Conservation (phyloP, 208 protist species). For the Trypanosoma lewisi region DNA sequence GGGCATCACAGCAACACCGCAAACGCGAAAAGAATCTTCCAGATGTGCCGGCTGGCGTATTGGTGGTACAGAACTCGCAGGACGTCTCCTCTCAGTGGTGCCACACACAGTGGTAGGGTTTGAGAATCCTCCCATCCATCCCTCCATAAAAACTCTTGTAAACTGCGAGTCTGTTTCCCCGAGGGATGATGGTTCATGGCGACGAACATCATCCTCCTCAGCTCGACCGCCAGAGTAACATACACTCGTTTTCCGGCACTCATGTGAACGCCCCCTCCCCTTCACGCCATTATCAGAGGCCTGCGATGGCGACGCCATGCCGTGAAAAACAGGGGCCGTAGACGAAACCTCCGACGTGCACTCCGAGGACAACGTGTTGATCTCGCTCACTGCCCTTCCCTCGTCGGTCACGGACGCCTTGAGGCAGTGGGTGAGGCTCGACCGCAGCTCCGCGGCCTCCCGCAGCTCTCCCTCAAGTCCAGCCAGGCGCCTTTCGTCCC, state of each 20-base stretch:
- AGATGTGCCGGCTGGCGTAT: neutral
- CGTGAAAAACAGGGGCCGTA: neutral
- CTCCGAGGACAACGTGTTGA: neutral
- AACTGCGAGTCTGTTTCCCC: neutral
- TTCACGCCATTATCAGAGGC: neutral
- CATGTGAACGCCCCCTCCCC: neutral
- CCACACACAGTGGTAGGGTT: neutral
- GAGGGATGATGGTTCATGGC: neutral
- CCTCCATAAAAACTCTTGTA: neutral
- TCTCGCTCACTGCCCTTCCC: neutral
- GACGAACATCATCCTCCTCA: neutral
- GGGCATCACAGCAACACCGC: conserved; percentile 1
- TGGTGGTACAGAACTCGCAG: neutral
- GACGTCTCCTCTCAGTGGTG: neutral
- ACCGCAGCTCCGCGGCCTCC: conserved; percentile 13
- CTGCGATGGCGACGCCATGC: neutral
- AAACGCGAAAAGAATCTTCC: neutral
- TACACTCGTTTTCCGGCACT: neutral
- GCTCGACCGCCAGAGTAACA: neutral
- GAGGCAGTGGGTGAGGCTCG: neutral
- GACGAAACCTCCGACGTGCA: neutral
- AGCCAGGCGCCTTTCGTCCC: neutral
- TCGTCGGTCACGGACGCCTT: conserved; percentile 1
- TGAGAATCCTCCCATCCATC: neutral
- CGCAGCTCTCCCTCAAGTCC: conserved; percentile 15